These are phyloP conservation scores for Eremothecium gossypii DNA, from an alignment of 1,139 yeast species.

Conservation along the genomic window DNA sequence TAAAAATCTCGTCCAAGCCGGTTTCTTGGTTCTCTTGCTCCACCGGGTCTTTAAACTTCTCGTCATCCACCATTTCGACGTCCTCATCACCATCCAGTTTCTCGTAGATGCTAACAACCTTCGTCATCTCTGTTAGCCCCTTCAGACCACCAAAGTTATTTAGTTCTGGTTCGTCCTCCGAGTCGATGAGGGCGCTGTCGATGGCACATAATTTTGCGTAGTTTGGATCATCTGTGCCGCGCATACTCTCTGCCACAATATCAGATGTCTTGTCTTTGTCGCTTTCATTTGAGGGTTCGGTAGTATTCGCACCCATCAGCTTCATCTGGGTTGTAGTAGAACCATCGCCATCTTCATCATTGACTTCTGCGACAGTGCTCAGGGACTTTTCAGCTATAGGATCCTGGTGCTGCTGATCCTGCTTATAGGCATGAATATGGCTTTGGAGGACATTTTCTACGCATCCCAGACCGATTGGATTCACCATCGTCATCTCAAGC, in stretches of 20 bases:
- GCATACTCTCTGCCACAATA: slow-evolving; percentile 4
- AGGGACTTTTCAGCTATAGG: neutral
- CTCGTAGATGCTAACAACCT: slow-evolving; percentile 33
- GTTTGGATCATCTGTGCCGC: slow-evolving; percentile 5
- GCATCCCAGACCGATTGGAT: slow-evolving; percentile 23
- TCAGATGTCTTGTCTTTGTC: slow-evolving; percentile 5
- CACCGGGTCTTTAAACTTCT: slow-evolving; percentile 17
- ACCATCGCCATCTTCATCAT: slow-evolving; percentile 5
- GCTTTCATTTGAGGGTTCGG: neutral
- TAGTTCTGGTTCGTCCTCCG: slow-evolving; percentile 8
- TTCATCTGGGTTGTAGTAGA: neutral
- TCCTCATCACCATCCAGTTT: slow-evolving; percentile 1
- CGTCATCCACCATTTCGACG: slow-evolving; percentile 4
- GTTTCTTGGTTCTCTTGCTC: neutral
- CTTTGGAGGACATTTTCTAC: slow-evolving; percentile 7
- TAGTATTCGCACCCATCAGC: neutral
- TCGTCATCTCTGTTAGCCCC: slow-evolving; percentile 32
- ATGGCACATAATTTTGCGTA: neutral
- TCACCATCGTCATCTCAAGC: slow-evolving; percentile 35
- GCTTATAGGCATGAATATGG: slow-evolving; percentile 15
- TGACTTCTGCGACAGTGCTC: neutral
- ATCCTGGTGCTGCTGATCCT: slow-evolving; percentile 8
- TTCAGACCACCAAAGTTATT: slow-evolving; percentile 8
- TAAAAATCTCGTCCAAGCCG: slow-evolving; percentile 20
- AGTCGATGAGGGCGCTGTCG: neutral